Percentiles rank a stretch among this genome's conserved stretches.
phyloP scores from a whole-genome alignment of 257 asterid genomes.

The Solanum sitiens region DNA sequence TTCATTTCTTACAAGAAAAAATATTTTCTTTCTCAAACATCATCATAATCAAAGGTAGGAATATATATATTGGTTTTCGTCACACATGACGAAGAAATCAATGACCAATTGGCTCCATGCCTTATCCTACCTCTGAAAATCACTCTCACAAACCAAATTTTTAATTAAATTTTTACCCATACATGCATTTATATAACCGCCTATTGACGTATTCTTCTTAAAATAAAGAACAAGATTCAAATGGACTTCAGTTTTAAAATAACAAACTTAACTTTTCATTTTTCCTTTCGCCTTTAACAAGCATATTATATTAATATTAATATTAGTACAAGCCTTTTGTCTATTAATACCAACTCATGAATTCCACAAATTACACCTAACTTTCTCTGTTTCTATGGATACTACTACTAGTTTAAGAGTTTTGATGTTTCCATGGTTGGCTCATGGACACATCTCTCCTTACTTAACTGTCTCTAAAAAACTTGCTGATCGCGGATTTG shows the following conservation, averaged over 20 bases:
- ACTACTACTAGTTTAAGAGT: not conserved
- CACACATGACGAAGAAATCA: not conserved
- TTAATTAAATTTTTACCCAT: not conserved
- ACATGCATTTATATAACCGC: not conserved
- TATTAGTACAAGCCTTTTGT: not conserved
- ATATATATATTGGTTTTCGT: not conserved
- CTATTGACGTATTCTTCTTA: not conserved
- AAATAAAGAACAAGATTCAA: not conserved
- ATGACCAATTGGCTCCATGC: not conserved
- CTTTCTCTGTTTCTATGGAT: slow-evolving; percentile 4
- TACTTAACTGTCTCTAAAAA: slow-evolving; percentile 33
- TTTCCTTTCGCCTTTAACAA: not conserved
- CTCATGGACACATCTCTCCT: slow-evolving; percentile 39
- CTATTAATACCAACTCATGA: not conserved
- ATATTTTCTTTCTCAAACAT: not conserved
- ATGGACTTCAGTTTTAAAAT: not conserved
- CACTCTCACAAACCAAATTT: not conserved
- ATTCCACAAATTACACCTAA: not conserved
- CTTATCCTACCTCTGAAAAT: not conserved
- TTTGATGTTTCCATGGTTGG: slow-evolving; percentile 12
- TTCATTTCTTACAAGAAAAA: too few relatives aligned
- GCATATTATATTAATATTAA: not conserved
- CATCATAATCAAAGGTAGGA: not conserved
- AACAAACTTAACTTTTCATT: not conserved
- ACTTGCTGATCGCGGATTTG: slow-evolving; percentile 14